Percentiles rank a stretch among this genome's conserved stretches.
Conservation (phyloP, 306 rosid genomes). For the Begonia loranthoides region DNA sequence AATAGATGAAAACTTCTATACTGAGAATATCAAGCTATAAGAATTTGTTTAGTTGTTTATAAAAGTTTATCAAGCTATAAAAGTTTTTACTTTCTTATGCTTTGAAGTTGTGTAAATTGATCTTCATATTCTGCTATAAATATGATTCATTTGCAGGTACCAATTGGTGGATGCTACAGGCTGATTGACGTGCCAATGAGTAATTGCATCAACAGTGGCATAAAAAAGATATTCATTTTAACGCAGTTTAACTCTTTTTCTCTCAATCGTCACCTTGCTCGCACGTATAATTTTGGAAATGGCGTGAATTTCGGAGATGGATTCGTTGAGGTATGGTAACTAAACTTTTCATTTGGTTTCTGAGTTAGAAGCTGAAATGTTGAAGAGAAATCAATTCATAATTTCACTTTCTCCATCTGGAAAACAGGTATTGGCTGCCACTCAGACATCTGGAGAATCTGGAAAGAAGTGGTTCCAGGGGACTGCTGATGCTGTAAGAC, state of each 20-base stretch:
- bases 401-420: not conserved
- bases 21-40: too few species aligned
- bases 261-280: slow-evolving; percentile 81
- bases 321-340: slow-evolving; percentile 69
- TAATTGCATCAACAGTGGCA: slow-evolving; percentile 86
- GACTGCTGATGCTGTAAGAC: slow-evolving; percentile 96
- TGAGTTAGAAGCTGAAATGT: too few species aligned
- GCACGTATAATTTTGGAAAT: slow-evolving; percentile 59
- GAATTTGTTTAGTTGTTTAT: too few species aligned
- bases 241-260: slow-evolving; percentile 85
- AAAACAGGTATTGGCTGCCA: slow-evolving; percentile 83
- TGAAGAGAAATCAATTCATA: too few species aligned
- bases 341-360: not conserved
- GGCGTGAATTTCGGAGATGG: slow-evolving; percentile 78
- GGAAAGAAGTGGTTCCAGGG: slow-evolving; percentile 95
- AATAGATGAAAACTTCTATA: not conserved
- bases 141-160: slow-evolving; percentile 43
- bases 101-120: not conserved
- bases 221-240: slow-evolving; percentile 65
- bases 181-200: slow-evolving; percentile 94
- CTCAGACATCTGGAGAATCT: slow-evolving; percentile 82
- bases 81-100: too few species aligned
- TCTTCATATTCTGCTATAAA: too few species aligned
- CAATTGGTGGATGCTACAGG: slow-evolving; percentile 87
- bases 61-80: too few species aligned